Conservation (phyloP, 2,329 filamentous ascomycete species). For the Grosmannia serpens region DNA sequence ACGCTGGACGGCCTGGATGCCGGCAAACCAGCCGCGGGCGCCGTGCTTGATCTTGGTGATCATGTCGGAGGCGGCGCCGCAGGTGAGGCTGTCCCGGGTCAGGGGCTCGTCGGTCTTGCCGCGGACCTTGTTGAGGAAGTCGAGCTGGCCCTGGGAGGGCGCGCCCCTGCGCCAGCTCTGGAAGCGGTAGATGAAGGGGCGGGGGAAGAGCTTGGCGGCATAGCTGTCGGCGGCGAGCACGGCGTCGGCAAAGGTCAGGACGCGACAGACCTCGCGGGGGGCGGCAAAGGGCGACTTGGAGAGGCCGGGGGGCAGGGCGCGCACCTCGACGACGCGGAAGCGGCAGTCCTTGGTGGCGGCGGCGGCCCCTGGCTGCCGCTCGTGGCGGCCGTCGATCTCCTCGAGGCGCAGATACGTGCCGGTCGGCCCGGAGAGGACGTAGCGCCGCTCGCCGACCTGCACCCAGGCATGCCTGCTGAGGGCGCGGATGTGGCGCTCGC, state of each 20-base stretch:
- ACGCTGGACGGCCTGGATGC: constrained; percentile 39
- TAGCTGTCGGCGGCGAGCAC: constrained; percentile 80
- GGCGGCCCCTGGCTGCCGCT: constrained; percentile 4
- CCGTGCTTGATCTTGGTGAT: constrained; percentile 87
- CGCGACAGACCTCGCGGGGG: constrained; percentile 56
- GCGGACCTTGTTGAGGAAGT: constrained; percentile 57
- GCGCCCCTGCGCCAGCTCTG: constrained; percentile 59
- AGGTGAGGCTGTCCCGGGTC: constrained; percentile 48
- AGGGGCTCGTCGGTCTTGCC: constrained; percentile 39
- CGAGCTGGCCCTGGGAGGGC: constrained; percentile 55
- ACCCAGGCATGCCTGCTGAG: constrained; percentile 78
- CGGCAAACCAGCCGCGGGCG: constrained; percentile 51
- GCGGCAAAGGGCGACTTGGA: constrained; percentile 50
- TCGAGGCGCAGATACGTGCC: constrained; percentile 51
- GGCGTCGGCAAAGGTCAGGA: constrained; percentile 58
- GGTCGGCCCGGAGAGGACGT: constrained; percentile 54
- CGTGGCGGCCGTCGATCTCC: constrained; percentile 20
- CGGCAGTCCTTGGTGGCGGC: neutral
- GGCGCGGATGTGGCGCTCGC: constrained; percentile 65
- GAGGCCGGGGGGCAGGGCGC: constrained; percentile 30
- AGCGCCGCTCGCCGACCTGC: constrained; percentile 56
- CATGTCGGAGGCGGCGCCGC: constrained; percentile 77
- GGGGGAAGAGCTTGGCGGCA: constrained; percentile 54
- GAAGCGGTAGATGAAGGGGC: constrained; percentile 51
- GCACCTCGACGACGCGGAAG: constrained; percentile 36